Base-by-base conservation (phyloP, 2,329 filamentous ascomycete species). In the Leptoxyphium fumago region DNA sequence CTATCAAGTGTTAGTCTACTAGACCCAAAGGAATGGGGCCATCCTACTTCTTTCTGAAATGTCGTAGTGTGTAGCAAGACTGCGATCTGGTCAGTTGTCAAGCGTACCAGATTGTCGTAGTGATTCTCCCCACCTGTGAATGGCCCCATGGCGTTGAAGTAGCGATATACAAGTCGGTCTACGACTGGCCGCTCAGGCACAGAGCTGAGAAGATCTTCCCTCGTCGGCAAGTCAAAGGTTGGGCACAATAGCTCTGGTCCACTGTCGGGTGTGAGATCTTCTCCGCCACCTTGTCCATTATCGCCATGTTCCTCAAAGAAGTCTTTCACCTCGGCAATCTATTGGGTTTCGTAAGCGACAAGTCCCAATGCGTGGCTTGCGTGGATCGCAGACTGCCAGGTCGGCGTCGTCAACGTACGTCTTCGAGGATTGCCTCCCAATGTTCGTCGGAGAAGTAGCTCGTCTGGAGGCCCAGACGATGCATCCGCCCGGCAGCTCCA, bases 1-100 rank as follows among this genome's bases (percentile, higher is more conserved):
- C 61, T 68, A 40, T 61, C 39, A 47, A 39, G 44, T 2, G 46
- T 49, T 21, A 41, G 46, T 42, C 40, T 50, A 39, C 43, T 36
- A 15, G 11, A 36, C 32, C 32, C 13, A 13, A 36, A 15, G 32
- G 11, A 15, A 5, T 36, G 13, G 15, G 13, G 15, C 15, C 32
- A 36, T 13, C 32, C 15, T 36, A 36, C 32, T 15, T 36, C 32
- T 36, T 13, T 15, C 32, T 13, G 32, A 15, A 36, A 36, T 36
- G 15, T 15, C 13, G 32, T 36, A 13, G 11, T 36, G 15, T 13
- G 32, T 36, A 36, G 32, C 11, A 36, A 13, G 15, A 36, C 32
- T 36, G 32, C 13, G 11, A 36, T 13, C 11, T 36, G 13, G 15
- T 36, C 21, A 26, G 32, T 36, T 36, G 11, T 36, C 32, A 36